Evolutionary conservation across 2,329 filamentous ascomycete genomes (phyloP), one percentile per base, ranked within the genome.

Genomic region (Orbilia ellipsospora): DNA sequence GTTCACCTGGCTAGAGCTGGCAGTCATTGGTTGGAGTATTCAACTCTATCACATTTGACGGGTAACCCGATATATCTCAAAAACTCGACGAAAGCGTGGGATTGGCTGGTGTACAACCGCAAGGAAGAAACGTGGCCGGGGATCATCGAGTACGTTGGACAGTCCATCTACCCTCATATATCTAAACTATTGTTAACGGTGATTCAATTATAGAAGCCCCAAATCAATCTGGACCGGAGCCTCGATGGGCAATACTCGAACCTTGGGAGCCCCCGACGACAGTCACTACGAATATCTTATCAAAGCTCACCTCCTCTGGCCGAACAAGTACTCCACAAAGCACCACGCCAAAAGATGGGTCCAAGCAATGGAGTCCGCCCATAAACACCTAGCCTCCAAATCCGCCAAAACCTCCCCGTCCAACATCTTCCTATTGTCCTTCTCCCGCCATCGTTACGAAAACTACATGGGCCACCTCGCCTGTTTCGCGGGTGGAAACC

Each of bases 301-400:
- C 82, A 96, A 96, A 85, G 94, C 95, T 90, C 95, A 90, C 80
- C 82, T 95, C 13, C 72, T 96, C 94, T 81, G 90, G 93, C 81
- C 86, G 87, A 0, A 79, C 81, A 82, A 84, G 60, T 81, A 80
- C 8, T 85, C 88, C 5, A 96, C 92, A 78, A 82, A 80, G 1
- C 78, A 82, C 2, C 92, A 94, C 83, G 88, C 86, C 79, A 90
- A 94, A 78, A 88, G 88, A 56, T 97, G 93, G 93, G 83, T 92
- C 57, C 81, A 85, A 0, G 92, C 93, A 1, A 91, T 90, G 63
- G 89, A 96, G 79, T 93, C 90, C 7, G 89, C 89, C 7, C 94
- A 94, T 64, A 81, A 86, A 72, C 85, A 93, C 79, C 86, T 96
- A 12, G 85, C 88, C 20, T 75, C 72, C 12, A 45, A 42, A 48